A percentile compares a stretch with the other conserved stretches of the same genome.
Evolutionary conservation across 345 rosid genomes (phyloP).

Genomic region (Physaria fendleri): DNA sequence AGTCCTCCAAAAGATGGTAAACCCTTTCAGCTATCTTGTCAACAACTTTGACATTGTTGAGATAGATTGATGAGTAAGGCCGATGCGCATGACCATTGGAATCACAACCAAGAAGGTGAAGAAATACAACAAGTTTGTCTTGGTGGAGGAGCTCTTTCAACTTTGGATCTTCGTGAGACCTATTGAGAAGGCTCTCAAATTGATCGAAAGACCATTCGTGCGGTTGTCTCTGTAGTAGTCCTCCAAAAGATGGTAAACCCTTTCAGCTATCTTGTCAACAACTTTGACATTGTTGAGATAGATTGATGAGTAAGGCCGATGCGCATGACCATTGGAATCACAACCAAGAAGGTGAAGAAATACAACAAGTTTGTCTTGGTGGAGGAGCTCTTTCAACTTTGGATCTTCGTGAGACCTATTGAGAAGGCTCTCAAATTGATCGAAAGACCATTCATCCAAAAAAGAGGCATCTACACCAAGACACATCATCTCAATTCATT

Average conservation of each 20-base stretch:
- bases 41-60: conserved; percentile 92
- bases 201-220: conserved; percentile 99
- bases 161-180: conserved; percentile 61
- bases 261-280: conserved; percentile 78
- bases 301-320: conserved; percentile 86
- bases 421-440: conserved; percentile 86
- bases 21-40: conserved; percentile 74
- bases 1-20: conserved; percentile 71
- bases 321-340: conserved; percentile 97
- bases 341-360: conserved; percentile 97
- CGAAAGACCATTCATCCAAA: conserved; percentile 98
- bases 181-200: conserved; percentile 82
- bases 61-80: conserved; percentile 86
- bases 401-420: conserved; percentile 70
- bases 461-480: conserved; percentile 90
- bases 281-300: conserved; percentile 95
- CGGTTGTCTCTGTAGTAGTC: conserved; percentile 70
- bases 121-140: conserved; percentile 81
- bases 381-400: conserved; percentile 65
- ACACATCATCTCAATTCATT: neutral
- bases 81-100: conserved; percentile 98
- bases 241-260: conserved; percentile 70
- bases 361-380: conserved; percentile 75
- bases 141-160: conserved; percentile 70
- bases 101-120: conserved; percentile 97